Base-by-base conservation (phyloP, 306 rosid species). In the Erythrophleum fordii region DNA sequence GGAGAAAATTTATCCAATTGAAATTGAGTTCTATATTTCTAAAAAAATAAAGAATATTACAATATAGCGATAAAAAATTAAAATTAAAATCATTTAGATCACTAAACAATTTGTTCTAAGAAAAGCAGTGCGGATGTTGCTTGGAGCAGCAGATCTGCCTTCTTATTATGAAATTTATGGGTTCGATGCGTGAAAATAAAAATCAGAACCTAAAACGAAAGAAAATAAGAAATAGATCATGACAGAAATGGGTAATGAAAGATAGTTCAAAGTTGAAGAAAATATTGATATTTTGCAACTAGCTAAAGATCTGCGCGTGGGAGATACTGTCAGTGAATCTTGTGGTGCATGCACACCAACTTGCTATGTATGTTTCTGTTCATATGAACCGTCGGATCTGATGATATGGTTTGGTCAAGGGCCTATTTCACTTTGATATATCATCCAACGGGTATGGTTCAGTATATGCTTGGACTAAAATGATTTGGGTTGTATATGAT, bases 401-500 rank as follows among this genome's bases (percentile, higher is more conserved):
- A 29, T 35, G 8, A 49, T 0, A 52, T 5, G 5, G 8, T 20
- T 31, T 6, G 41, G 3, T 60, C 10, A 0, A 11, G 9, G 3
- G 39, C 0, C 62, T 25, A 4, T 13, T 12, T 20, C 1, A 5
- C 20, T 3, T 42, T 20, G 72, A 69, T 23, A 26, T 0, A 8
- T 8, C 8, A 53, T 56, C 62, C 8, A 23, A 22, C 34, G 62
- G 62, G 23, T 11, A 0, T 11, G 3, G 14, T 23, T 25, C 8
- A 16, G 10, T 26, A 5, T 2, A 5, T 20, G 16, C 23, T 46
- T 25, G 6, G 22, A 42, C 75, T 83, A 31, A 49, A 18, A 61
- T 64, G 59, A 64, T 11, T 26, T 6, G 18, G 60, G 75, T 26
- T 68, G 44, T 66, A n/a, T 67, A 41, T 58, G 53, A 72, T 82